A percentile compares a stretch with the other conserved stretches of the same genome.
phyloP scores from a whole-genome alignment of 202 grass and related monocot species.

The Setaria italica region DNA sequence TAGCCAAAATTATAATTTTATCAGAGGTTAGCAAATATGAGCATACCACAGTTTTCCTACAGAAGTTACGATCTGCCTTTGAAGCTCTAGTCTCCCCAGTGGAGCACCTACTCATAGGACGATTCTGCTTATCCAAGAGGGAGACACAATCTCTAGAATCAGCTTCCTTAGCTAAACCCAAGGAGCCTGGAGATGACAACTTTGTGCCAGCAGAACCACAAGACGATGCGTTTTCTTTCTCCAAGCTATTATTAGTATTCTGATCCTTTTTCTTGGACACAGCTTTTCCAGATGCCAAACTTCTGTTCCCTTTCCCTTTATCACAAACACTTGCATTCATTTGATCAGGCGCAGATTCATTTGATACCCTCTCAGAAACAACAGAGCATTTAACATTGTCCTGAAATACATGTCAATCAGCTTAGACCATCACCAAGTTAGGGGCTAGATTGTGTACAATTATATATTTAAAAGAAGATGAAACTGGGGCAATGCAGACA shows the following conservation, averaged over 20 bases:
- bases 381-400: conserved; percentile 40
- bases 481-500: conserved; percentile 28
- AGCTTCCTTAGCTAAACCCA: conserved; percentile 54
- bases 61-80: conserved; percentile 41
- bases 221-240: conserved; percentile 77
- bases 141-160: conserved; percentile 52
- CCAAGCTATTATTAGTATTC: conserved; percentile 48
- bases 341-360: conserved; percentile 35
- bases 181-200: conserved; percentile 55
- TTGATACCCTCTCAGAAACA: conserved; percentile 51
- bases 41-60: conserved; percentile 56
- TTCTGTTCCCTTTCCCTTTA: conserved; percentile 43
- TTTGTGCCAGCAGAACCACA: conserved; percentile 80
- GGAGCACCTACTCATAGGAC: conserved; percentile 43
- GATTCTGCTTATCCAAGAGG: conserved; percentile 51
- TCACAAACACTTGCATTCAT: conserved; percentile 22
- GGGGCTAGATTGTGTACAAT: conserved; percentile 10
- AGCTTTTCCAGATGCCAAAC: conserved; percentile 35
- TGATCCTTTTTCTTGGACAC: conserved; percentile 54
- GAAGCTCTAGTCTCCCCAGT: conserved; percentile 38
- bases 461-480: conserved; percentile 34
- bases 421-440: conserved; percentile 21
- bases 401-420: conserved; percentile 42
- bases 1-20: conserved; percentile 31
- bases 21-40: conserved; percentile 42